These are phyloP conservation scores for Zygnema circumcarinatum DNA, from an alignment of 139 green algal species.

Conservation along the genomic window DNA sequence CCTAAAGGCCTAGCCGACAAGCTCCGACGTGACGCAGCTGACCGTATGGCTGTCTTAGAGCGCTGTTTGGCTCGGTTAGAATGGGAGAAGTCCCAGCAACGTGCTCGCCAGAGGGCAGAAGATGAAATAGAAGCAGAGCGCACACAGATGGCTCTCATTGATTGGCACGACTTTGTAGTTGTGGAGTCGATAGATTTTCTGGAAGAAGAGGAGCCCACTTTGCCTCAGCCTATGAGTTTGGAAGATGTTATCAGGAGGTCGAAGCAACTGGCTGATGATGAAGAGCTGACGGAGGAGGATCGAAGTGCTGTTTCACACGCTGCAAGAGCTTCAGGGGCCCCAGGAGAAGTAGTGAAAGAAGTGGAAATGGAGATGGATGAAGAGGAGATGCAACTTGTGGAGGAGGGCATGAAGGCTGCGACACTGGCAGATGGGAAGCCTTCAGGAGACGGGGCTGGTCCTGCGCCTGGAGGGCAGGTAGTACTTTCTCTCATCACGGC, in stretches of 20 bases:
- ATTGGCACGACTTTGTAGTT: conserved; percentile 98
- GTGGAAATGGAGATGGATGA: conserved; percentile 80
- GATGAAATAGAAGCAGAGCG: conserved; percentile 87
- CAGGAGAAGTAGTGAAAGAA: conserved; percentile 9
- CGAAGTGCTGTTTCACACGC: conserved; percentile 60
- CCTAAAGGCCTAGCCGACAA: conserved; percentile 74
- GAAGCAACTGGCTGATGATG: conserved; percentile 51
- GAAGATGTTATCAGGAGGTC: conserved; percentile 76
- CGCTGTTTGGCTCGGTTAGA: conserved; percentile 86
- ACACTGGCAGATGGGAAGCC: conserved; percentile 26
- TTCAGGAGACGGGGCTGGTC: neutral
- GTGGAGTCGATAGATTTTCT: conserved; percentile 96
- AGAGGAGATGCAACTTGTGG: conserved; percentile 84
- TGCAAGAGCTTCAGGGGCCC: neutral
- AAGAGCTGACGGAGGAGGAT: conserved; percentile 33
- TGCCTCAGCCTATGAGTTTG: conserved; percentile 85
- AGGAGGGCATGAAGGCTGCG: conserved; percentile 58
- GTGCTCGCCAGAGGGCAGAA: conserved; percentile 74
- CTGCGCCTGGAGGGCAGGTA: neutral
- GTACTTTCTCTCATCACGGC: neutral
- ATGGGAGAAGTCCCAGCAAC: conserved; percentile 81
- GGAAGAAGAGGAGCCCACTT: conserved; percentile 83
- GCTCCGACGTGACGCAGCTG: conserved; percentile 72
- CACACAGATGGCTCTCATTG: conserved; percentile 84
- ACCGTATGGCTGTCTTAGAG: conserved; percentile 73